Evolutionary conservation across 169 alveolate species (phyloP).

Genomic region (Cryptosporidium andersoni): DNA sequence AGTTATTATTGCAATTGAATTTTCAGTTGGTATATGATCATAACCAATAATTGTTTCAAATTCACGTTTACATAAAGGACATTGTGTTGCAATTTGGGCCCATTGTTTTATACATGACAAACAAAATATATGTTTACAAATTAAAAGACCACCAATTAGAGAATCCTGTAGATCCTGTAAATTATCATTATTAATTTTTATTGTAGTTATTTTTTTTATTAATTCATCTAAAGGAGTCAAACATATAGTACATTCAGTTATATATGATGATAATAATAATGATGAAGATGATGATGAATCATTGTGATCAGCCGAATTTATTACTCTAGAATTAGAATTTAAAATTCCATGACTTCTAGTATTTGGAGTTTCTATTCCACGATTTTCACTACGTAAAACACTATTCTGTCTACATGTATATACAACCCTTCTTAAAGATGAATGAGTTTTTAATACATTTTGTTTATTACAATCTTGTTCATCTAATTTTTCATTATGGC

Average conservation of each 20-base stretch:
- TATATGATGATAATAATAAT: not conserved
- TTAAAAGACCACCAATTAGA: slow-evolving; percentile 37
- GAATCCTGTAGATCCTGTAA: not conserved
- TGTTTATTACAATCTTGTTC: not conserved
- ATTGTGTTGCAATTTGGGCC: slow-evolving; percentile 61
- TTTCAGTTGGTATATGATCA: slow-evolving; percentile 25
- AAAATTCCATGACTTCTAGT: not conserved
- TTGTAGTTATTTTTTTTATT: not conserved
- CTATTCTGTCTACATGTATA: slow-evolving; percentile 53
- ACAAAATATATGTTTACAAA: slow-evolving; percentile 58
- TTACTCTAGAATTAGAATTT: not conserved
- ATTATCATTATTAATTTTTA: slow-evolving; percentile 13
- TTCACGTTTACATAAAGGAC: slow-evolving; percentile 54
- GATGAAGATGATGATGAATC: too few relatives aligned
- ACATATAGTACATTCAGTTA: slow-evolving; percentile 49
- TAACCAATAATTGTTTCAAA: slow-evolving; percentile 51
- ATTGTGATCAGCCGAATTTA: too few relatives aligned
- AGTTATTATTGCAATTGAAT: slow-evolving; percentile 23
- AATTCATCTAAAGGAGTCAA: slow-evolving; percentile 30
- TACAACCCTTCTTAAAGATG: slow-evolving; percentile 56
- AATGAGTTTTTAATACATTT: slow-evolving; percentile 10
- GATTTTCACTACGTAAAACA: slow-evolving; percentile 29
- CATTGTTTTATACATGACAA: slow-evolving; percentile 48
- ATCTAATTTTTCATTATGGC: not conserved
- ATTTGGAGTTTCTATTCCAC: slow-evolving; percentile 43